Conservation (phyloP, 2,329 filamentous ascomycete genomes). For the Aspergillus aculeatus region DNA sequence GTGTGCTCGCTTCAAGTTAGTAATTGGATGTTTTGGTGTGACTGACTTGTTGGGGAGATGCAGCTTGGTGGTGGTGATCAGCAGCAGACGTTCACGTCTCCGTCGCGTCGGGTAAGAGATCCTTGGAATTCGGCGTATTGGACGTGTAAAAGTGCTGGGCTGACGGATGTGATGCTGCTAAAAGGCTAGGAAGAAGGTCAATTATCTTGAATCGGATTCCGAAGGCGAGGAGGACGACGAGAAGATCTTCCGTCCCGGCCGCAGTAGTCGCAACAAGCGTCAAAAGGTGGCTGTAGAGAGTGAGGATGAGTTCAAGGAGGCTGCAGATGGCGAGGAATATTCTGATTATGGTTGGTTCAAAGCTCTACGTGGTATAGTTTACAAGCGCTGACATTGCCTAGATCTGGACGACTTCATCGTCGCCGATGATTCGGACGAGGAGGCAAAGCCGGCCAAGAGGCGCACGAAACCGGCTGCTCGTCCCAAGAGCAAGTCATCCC, state of each 20-base stretch:
- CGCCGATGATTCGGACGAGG: constrained; percentile 79
- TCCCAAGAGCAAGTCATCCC: constrained; percentile 34
- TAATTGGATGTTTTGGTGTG: constrained; percentile 24
- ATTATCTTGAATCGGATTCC: constrained; percentile 84
- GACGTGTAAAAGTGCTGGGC: background rate
- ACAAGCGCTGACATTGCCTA: constrained; percentile 31
- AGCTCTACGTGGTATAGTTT: background rate
- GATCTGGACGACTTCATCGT: constrained; percentile 88
- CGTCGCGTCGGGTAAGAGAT: constrained; percentile 69
- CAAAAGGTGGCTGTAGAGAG: constrained; percentile 66
- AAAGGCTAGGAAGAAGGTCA: constrained; percentile 58
- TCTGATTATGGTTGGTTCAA: constrained; percentile 50
- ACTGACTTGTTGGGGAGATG: background rate
- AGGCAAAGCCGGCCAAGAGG: constrained; percentile 64
- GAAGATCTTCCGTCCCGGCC: constrained; percentile 62
- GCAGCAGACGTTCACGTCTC: constrained; percentile 60
- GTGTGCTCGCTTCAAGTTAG: constrained; percentile 37
- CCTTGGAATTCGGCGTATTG: too few species aligned
- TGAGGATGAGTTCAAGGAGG: constrained; percentile 64
- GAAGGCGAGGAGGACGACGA: constrained; percentile 69
- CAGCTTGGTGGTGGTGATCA: background rate
- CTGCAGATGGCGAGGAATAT: constrained; percentile 49
- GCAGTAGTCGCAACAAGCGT: constrained; percentile 54
- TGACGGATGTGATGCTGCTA: background rate
- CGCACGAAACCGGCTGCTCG: constrained; percentile 63